phyloP scores from a whole-genome alignment of 2,329 filamentous ascomycete genomes.

The Tolypocladium album region DNA sequence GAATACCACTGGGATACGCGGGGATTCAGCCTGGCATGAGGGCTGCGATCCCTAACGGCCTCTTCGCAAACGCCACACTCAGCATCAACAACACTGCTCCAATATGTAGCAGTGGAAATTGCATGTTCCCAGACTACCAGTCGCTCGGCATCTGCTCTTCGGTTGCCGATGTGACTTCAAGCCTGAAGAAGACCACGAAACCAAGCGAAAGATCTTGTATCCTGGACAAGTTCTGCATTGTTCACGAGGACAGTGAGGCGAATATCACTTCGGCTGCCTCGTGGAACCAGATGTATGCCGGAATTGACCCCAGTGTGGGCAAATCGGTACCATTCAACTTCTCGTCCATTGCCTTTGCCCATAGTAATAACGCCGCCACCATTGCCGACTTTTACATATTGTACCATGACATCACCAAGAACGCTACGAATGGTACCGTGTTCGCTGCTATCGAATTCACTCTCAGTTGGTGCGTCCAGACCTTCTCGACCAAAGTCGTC shows the following conservation, averaged over 20 bases:
- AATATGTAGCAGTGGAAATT: neutral
- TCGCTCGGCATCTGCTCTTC: neutral
- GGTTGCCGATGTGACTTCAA: neutral
- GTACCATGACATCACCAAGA: neutral
- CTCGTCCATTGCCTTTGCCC: neutral
- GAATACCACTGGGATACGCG: neutral
- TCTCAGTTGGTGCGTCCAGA: neutral
- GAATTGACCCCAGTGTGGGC: neutral
- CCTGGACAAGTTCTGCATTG: neutral
- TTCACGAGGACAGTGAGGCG: neutral
- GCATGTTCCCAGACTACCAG: neutral
- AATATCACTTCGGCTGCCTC: neutral
- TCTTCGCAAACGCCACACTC: neutral
- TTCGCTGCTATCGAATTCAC: neutral
- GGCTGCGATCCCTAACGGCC: neutral
- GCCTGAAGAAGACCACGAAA: neutral
- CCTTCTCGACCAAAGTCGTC: neutral
- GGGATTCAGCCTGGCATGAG: neutral
- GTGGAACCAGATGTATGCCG: neutral
- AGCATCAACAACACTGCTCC: neutral
- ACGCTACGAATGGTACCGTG: neutral
- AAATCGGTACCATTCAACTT: neutral
- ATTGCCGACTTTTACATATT: neutral
- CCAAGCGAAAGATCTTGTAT: neutral
- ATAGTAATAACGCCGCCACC: neutral